Conservation (phyloP, 2,329 filamentous ascomycete genomes). For the Alternaria metachromatica region DNA sequence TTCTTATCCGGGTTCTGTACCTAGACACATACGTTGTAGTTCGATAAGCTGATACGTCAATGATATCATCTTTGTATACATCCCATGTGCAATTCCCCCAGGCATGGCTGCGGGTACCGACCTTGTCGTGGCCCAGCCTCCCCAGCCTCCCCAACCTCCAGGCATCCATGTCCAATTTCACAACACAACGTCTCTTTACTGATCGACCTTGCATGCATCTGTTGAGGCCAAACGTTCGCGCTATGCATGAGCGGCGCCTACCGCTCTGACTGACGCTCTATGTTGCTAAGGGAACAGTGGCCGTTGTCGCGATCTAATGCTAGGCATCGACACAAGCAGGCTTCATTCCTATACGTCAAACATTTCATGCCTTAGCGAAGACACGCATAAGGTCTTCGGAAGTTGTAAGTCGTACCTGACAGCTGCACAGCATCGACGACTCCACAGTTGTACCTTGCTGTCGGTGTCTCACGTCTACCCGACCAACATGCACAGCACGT, state of each 20-base stretch:
- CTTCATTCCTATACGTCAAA: neutral
- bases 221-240: neutral
- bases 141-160: neutral
- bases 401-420: neutral
- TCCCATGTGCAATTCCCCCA: neutral
- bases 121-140: neutral
- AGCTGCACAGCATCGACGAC: neutral
- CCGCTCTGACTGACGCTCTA: neutral
- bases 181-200: neutral
- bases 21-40: neutral
- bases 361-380: neutral
- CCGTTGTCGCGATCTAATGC: neutral
- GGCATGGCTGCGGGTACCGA: neutral
- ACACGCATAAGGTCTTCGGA: neutral
- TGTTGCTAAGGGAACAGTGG: neutral
- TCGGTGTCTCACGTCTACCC: neutral
- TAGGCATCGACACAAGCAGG: neutral
- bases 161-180: neutral
- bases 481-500: neutral
- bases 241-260: neutral
- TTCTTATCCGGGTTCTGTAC: too few relatives aligned
- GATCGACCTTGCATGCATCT: neutral
- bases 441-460: neutral
- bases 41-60: neutral
- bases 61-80: neutral